These are phyloP conservation scores for Pythium dissotocum DNA, from an alignment of 352 stramenopile species.

Conservation along the genomic window DNA sequence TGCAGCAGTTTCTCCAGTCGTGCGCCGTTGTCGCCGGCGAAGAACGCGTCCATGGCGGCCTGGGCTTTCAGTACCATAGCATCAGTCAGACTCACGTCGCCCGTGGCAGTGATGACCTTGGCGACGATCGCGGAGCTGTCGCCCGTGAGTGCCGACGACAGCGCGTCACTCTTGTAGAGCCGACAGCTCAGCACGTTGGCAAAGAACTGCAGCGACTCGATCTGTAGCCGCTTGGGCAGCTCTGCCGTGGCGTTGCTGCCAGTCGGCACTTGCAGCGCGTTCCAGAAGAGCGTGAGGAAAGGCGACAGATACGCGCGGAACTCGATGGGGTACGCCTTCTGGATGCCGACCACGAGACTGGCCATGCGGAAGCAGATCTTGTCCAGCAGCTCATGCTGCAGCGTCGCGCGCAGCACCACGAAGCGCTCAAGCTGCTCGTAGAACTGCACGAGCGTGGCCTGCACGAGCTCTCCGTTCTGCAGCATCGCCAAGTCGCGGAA, in stretches of 20 bases:
- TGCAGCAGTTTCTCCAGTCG: conserved; percentile 63
- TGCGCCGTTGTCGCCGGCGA: conserved; percentile 28
- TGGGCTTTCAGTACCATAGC: conserved; percentile 79
- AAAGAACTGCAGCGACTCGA: conserved; percentile 80
- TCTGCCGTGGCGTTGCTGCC: not conserved
- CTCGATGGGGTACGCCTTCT: conserved; percentile 84
- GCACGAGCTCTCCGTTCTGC: conserved; percentile 59
- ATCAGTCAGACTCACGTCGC: conserved; percentile 73
- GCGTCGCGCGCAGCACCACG: conserved; percentile 35
- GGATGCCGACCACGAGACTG: conserved; percentile 60
- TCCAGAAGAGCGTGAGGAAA: conserved; percentile 73
- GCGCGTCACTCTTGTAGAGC: conserved; percentile 76
- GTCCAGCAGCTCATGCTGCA: conserved; percentile 35
- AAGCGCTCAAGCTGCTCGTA: conserved; percentile 74
- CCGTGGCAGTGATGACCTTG: conserved; percentile 83
- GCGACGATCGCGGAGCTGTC: conserved; percentile 42
- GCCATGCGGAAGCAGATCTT: conserved; percentile 72
- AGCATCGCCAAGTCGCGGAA: conserved; percentile 62
- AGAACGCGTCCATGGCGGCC: conserved; percentile 55
- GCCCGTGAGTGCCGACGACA: conserved; percentile 39
- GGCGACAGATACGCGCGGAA: conserved; percentile 76
- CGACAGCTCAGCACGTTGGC: conserved; percentile 78
- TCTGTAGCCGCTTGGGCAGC: conserved; percentile 44
- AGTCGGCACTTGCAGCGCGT: conserved; percentile 39
- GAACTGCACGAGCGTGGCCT: conserved; percentile 58